phyloP scores from a whole-genome alignment of 176 grass and related monocot genomes.

The Oryza nivara region DNA sequence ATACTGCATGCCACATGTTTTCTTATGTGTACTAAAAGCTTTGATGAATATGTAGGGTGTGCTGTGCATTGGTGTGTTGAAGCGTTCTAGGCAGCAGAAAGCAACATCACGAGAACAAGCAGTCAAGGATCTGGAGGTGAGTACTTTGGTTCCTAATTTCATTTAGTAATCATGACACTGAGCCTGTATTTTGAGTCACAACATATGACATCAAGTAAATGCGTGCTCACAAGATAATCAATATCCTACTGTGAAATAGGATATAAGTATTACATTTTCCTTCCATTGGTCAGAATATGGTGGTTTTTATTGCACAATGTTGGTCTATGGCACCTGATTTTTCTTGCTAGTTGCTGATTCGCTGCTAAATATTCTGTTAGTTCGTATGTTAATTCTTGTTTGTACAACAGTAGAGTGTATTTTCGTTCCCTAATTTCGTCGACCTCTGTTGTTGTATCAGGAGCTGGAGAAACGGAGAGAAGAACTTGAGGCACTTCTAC shows the following conservation, averaged over 20 bases:
- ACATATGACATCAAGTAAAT: slow-evolving; percentile 8
- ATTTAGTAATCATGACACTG: background rate
- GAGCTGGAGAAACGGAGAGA: slow-evolving; percentile 81
- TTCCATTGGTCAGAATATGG: background rate
- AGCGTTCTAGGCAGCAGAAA: slow-evolving; percentile 73
- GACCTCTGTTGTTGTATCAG: slow-evolving; percentile 48
- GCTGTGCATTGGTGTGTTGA: slow-evolving; percentile 79
- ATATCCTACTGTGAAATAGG: background rate
- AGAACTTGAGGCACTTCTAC: slow-evolving; percentile 83
- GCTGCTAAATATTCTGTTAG: slow-evolving; percentile 10
- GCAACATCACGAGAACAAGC: slow-evolving; percentile 78
- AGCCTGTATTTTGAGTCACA: background rate
- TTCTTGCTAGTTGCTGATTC: background rate
- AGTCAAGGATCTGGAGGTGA: slow-evolving; percentile 75
- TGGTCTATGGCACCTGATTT: background rate
- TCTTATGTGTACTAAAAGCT: slow-evolving; percentile 22
- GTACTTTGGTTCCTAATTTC: slow-evolving; percentile 32
- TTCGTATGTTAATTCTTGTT: background rate
- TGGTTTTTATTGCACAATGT: background rate
- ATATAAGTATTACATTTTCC: background rate
- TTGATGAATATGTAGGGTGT: slow-evolving; percentile 65
- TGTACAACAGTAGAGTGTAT: background rate
- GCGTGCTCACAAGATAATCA: background rate
- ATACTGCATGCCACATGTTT: slow-evolving; percentile 9
- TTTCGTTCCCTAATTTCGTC: slow-evolving; percentile 7